phyloP scores from a whole-genome alignment of 129 eudicot genomes.

The Mikania micrantha region DNA sequence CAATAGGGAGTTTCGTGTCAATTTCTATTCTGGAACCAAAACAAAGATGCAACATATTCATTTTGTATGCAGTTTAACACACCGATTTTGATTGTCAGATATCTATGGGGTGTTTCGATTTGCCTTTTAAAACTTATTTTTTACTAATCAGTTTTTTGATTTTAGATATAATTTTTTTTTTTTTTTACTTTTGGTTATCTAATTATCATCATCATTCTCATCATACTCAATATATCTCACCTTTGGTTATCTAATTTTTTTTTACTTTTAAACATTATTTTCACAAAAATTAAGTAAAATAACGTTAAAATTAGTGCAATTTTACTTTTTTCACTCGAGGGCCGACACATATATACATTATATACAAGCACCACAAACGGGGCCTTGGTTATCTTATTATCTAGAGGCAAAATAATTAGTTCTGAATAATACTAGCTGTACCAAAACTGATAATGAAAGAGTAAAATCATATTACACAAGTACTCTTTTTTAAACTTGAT shows the following conservation, averaged over 20 bases:
- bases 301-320: too few species aligned
- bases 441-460: neutral
- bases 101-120: neutral
- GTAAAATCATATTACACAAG: neutral
- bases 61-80: neutral
- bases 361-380: too few species aligned
- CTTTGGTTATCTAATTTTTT: too few species aligned
- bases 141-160: neutral
- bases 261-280: too few species aligned
- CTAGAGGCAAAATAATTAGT: neutral
- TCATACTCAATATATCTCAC: too few species aligned
- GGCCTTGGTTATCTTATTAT: too few species aligned
- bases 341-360: too few species aligned
- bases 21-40: slow-evolving; percentile 64
- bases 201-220: too few species aligned
- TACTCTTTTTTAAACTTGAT: neutral
- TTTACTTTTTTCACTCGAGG: too few species aligned
- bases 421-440: neutral
- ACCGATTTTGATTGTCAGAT: neutral
- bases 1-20: slow-evolving; percentile 84
- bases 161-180: too few species aligned
- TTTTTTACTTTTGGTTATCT: neutral
- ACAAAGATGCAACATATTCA: neutral
- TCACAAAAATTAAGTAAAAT: too few species aligned
- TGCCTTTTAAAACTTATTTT: neutral